Base-by-base conservation (phyloP, 805 yeast genomes). In the Ogataea salicorniae region DNA sequence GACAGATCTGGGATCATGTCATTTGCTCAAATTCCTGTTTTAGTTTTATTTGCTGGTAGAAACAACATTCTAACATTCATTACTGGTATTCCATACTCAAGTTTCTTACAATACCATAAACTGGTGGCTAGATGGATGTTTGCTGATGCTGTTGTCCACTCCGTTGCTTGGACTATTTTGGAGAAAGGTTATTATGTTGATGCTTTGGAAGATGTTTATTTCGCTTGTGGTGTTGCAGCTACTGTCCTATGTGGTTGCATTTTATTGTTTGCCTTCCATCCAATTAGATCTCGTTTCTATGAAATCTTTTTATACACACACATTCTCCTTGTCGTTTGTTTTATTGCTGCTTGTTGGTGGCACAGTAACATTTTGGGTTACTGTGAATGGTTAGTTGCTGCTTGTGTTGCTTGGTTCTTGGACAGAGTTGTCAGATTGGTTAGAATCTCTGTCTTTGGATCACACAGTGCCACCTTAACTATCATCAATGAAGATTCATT, bases 291-390 rank as follows among this genome's bases (percentile, higher is more conserved):
- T 35, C 56, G 61, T 42, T 62, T 64, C 43, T 87, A 87, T 64
- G 95, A 87, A 58, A 47, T 71, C 7, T 83, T 87, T 64, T 60
- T 83, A 34, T 56, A 73, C n/a, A 43, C 72, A 14, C 95, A 87
- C 58, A 76, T 84, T 43, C 47, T 74, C 1, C 58, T 84, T 40
- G 89, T 81, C 4, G 63, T 72, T 5, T 49, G 73, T 6, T 81
- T 82, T 60, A 67, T 82, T 42, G 71, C 71, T 14, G 76, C 78
- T 43, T 73, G 77, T 45, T 85, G 80, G 77, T 67, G 69, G 37
- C 95, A 87, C 62, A 72, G 81, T 59, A 63, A 48, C 42, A 43
- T 31, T 57, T 61, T 55, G n/a, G 57, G 74, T 55, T 56, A 67
- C 58, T 63, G 61, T 48, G 67, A 56, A 54, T 70, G 57, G 63